These are phyloP conservation scores for Apophysomyces variabilis DNA, from an alignment of 371 early-diverging fungal species.

Conservation along the genomic window DNA sequence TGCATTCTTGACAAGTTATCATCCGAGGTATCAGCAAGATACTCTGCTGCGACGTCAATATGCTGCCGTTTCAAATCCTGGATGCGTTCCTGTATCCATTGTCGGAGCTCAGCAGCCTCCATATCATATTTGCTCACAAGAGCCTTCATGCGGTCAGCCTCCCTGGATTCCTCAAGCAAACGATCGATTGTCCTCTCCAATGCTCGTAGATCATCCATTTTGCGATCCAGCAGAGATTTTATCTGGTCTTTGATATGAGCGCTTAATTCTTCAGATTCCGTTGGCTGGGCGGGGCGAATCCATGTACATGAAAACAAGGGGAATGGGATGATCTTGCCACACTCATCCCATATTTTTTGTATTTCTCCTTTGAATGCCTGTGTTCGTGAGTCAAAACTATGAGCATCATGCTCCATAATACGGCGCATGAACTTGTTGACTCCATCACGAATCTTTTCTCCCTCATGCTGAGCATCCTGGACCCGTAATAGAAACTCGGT, in stretches of 20 bases:
- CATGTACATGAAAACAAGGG: conserved; percentile 36
- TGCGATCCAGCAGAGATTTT: conserved; percentile 33
- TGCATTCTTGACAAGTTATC: conserved; percentile 26
- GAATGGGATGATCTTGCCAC: conserved; percentile 33
- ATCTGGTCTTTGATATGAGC: conserved; percentile 23
- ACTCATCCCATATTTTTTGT: conserved; percentile 37
- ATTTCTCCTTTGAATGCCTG: conserved; percentile 31
- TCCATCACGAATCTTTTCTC: conserved; percentile 45
- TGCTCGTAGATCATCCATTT: conserved; percentile 28
- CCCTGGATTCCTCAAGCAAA: conserved; percentile 23
- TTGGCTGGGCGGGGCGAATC: conserved; percentile 22
- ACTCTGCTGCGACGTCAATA: conserved; percentile 45
- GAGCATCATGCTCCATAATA: conserved; percentile 35
- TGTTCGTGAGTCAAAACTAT: conserved; percentile 28
- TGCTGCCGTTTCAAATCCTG: conserved; percentile 30
- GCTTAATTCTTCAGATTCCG: conserved; percentile 18
- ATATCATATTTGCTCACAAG: conserved; percentile 34
- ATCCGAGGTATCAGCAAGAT: conserved; percentile 18
- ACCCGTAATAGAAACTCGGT: conserved; percentile 45
- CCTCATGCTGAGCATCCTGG: conserved; percentile 48
- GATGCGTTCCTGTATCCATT: conserved; percentile 44
- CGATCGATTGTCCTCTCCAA: conserved; percentile 33
- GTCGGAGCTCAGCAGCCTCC: conserved; percentile 32
- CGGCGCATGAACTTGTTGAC: conserved; percentile 40
- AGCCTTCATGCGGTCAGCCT: conserved; percentile 28